These are phyloP conservation scores for Aspergillus clavatus DNA, from an alignment of 2,329 filamentous ascomycete species.

Conservation along the genomic window DNA sequence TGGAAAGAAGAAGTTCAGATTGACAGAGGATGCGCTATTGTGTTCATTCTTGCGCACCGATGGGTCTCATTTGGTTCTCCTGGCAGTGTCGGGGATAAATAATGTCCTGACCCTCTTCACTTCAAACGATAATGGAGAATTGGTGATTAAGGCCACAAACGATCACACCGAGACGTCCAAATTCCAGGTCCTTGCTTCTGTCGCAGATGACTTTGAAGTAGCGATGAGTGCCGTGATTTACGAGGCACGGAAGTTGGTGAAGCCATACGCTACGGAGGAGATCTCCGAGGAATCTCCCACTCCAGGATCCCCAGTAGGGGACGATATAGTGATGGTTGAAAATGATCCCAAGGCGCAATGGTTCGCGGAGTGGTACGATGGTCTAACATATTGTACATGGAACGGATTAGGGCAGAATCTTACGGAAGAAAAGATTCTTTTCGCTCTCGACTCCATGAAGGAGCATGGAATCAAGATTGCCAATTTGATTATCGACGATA, in stretches of 20 bases:
- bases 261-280: slow-evolving; percentile 22
- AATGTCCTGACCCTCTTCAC: slow-evolving; percentile 66
- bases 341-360: slow-evolving; percentile 50
- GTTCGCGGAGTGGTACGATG: slow-evolving; percentile 87
- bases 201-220: slow-evolving; percentile 67
- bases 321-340: slow-evolving; percentile 41
- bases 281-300: slow-evolving; percentile 9
- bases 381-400: slow-evolving; percentile 94
- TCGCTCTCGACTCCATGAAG: slow-evolving; percentile 67
- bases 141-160: slow-evolving; percentile 67
- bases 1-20: slow-evolving; percentile 59
- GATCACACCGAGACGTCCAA: slow-evolving; percentile 56
- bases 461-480: slow-evolving; percentile 70
- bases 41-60: slow-evolving; percentile 69
- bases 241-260: slow-evolving; percentile 67
- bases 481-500: slow-evolving; percentile 92
- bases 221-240: slow-evolving; percentile 81
- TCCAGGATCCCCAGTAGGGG: slow-evolving; percentile 31
- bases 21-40: slow-evolving; percentile 74
- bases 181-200: slow-evolving; percentile 63
- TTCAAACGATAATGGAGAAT: slow-evolving; percentile 58
- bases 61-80: slow-evolving; percentile 70
- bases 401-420: slow-evolving; percentile 82
- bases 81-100: slow-evolving; percentile 70
- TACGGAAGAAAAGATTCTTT: slow-evolving; percentile 71